phyloP scores from a whole-genome alignment of 2,329 filamentous ascomycete species.

The Acephala macrosclerotiorum region DNA sequence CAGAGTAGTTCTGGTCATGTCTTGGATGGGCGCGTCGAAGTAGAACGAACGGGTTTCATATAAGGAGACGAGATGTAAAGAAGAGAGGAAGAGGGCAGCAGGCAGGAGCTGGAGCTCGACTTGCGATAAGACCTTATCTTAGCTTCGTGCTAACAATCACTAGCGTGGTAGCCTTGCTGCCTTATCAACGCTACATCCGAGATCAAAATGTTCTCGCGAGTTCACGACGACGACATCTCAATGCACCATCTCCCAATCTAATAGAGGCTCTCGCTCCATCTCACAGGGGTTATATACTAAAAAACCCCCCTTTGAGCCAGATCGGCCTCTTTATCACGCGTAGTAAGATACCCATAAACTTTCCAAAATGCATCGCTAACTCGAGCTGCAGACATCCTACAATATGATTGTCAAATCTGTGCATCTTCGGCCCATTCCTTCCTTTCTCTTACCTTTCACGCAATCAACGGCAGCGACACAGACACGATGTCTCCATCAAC shows the following conservation, averaged over 20 bases:
- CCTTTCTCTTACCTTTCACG: slow-evolving; percentile 42
- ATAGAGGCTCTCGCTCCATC: no score
- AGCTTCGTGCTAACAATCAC: background rate
- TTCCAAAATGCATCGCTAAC: slow-evolving; percentile 1
- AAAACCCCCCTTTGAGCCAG: no score
- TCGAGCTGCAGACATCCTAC: slow-evolving; percentile 17
- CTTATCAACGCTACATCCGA: background rate
- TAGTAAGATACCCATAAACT: background rate
- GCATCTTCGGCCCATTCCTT: slow-evolving; percentile 40
- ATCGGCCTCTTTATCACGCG: background rate
- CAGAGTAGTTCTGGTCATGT: background rate
- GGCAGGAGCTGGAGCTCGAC: background rate
- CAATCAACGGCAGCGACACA: slow-evolving; percentile 38
- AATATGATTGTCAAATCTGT: slow-evolving; percentile 41
- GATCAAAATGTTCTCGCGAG: no score
- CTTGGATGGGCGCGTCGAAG: background rate
- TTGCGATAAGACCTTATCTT: background rate
- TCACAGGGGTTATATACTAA: no score
- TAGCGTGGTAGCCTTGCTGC: background rate
- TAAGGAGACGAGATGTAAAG: slow-evolving; percentile 2
- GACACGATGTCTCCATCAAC: slow-evolving; percentile 50
- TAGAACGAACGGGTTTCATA: background rate
- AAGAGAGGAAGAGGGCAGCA: background rate
- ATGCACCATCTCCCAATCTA: no score
- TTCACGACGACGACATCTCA: no score